Percentiles rank a stretch among this genome's conserved stretches.
Evolutionary conservation across 495 filamentous ascomycete species (phyloP).

Genomic region (Aspergillus cristatus): DNA sequence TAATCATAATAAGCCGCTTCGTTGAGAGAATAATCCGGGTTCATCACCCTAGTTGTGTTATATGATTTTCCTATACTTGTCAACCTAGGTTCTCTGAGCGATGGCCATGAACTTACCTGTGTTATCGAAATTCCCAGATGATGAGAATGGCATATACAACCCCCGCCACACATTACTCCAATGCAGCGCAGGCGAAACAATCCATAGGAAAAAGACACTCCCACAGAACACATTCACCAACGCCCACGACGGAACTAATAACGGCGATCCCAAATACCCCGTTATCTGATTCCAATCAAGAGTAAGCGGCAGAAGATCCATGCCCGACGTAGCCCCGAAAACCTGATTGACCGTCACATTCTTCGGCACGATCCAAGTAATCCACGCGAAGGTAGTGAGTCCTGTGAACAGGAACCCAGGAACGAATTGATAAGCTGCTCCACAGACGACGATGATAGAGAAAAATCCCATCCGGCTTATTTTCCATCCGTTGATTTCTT

Average conservation of each 20-base stretch:
- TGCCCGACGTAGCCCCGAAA: slow-evolving; percentile 44
- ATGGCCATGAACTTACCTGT: slow-evolving; percentile 23
- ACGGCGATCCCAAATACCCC: slow-evolving; percentile 42
- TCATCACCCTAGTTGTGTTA: slow-evolving; percentile 41
- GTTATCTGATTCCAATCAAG: slow-evolving; percentile 54
- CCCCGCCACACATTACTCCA: slow-evolving; percentile 46
- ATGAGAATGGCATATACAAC: slow-evolving; percentile 45
- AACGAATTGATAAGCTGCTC: slow-evolving; percentile 43
- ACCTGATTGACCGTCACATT: slow-evolving; percentile 42
- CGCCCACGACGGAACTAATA: slow-evolving; percentile 47
- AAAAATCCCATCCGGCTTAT: slow-evolving; percentile 51
- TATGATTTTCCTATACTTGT: slow-evolving; percentile 17
- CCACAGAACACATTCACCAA: slow-evolving; percentile 50
- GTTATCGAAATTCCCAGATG: slow-evolving; percentile 49
- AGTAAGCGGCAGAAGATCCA: slow-evolving; percentile 47
- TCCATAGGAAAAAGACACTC: slow-evolving; percentile 42
- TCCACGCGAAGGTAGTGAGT: slow-evolving; percentile 17
- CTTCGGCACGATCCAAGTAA: slow-evolving; percentile 23
- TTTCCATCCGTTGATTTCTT: slow-evolving; percentile 47
- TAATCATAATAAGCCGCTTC: slow-evolving; percentile 45
- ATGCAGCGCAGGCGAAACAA: slow-evolving; percentile 35
- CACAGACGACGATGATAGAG: slow-evolving; percentile 37
- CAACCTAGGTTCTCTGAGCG: neutral
- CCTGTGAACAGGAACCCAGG: slow-evolving; percentile 20
- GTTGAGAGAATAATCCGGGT: slow-evolving; percentile 39